phyloP scores from a whole-genome alignment of 129 eudicot genomes.

The Flaveria brownii region DNA sequence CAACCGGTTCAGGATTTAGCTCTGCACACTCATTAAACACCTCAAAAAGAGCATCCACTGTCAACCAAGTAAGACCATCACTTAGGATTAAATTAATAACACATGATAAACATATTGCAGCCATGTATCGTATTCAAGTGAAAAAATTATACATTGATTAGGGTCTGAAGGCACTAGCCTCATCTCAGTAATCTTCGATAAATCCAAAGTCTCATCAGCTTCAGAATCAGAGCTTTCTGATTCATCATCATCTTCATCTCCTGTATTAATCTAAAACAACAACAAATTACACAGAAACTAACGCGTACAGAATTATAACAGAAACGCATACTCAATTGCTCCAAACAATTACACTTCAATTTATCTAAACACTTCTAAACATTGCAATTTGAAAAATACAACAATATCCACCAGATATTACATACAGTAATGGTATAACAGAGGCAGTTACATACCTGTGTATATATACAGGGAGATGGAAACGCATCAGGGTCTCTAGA shows the following conservation, averaged over 20 bases:
- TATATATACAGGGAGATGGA: constrained; percentile 71
- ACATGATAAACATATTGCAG: neutral
- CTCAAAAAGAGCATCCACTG: constrained; percentile 76
- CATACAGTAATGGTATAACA: too few relatives aligned
- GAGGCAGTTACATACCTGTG: constrained; percentile 53
- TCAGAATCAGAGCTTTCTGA: constrained; percentile 72
- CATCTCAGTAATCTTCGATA: constrained; percentile 74
- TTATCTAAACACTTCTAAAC: neutral
- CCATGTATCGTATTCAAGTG: neutral
- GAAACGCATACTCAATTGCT: neutral
- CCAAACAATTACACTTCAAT: neutral
- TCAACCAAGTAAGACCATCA: constrained; percentile 18
- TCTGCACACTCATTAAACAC: constrained; percentile 91
- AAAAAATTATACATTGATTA: constrained; percentile 58
- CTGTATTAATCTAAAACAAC: constrained; percentile 60
- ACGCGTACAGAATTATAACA: neutral
- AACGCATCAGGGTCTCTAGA: constrained; percentile 82
- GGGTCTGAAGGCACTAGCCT: constrained; percentile 87
- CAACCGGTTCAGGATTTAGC: constrained; percentile 81
- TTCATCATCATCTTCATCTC: constrained; percentile 53
- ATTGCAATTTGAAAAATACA: neutral
- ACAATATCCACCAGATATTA: neutral
- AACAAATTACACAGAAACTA: constrained; percentile 3
- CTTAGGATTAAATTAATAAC: neutral
- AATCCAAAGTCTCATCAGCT: constrained; percentile 42